phyloP scores from a whole-genome alignment of 805 yeast genomes.

The Soucietia sequanensis region DNA sequence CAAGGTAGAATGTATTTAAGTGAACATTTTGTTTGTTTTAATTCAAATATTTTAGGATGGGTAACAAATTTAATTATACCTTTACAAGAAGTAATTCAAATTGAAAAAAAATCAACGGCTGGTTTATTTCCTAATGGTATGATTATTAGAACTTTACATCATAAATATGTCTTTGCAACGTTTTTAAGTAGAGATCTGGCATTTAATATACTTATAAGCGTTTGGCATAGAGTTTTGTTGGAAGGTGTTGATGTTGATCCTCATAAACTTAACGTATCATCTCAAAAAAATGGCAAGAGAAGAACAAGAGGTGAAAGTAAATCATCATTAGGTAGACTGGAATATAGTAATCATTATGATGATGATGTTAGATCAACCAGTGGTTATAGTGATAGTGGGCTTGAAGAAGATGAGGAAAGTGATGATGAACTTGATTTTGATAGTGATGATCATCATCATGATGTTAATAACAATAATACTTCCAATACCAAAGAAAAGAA shows the following conservation, averaged over 20 bases:
- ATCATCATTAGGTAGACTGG: slow-evolving; percentile 3
- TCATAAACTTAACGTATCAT: slow-evolving; percentile 6
- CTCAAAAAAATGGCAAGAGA: slow-evolving; percentile 1
- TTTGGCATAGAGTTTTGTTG: slow-evolving; percentile 53
- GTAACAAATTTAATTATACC: slow-evolving; percentile 59
- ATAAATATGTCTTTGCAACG: slow-evolving; percentile 62
- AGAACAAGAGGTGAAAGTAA: slow-evolving; percentile 4
- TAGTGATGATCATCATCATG: too few species aligned
- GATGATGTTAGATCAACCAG: neutral
- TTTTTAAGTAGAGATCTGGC: slow-evolving; percentile 60
- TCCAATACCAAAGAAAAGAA: neutral
- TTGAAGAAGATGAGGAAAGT: slow-evolving; percentile 1
- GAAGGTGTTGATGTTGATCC: slow-evolving; percentile 19
- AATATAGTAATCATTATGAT: slow-evolving; percentile 5
- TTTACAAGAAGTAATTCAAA: slow-evolving; percentile 57
- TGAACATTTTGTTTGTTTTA: slow-evolving; percentile 56
- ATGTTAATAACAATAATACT: neutral
- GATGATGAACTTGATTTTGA: neutral
- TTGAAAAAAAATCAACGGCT: slow-evolving; percentile 65
- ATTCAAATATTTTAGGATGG: slow-evolving; percentile 67
- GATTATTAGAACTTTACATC: slow-evolving; percentile 60
- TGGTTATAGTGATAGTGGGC: slow-evolving; percentile 1
- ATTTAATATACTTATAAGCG: slow-evolving; percentile 49
- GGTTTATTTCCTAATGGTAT: slow-evolving; percentile 71
- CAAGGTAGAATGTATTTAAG: slow-evolving; percentile 67